Base-by-base conservation (phyloP, 1,139 yeast species). In the Geotrichum reessii region DNA sequence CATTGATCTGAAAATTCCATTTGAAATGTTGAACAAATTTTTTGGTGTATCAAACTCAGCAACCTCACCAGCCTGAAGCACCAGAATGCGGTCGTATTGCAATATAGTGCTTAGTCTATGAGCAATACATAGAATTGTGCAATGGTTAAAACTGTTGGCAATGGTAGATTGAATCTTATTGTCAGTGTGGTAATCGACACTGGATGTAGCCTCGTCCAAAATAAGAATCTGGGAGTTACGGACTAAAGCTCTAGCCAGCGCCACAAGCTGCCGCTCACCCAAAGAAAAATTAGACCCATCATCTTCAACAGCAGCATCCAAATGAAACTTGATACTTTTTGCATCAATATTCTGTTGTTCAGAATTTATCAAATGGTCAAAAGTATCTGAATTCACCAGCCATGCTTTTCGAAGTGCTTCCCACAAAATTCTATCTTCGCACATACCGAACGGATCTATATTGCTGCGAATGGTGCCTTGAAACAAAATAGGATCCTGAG, bases 141-240 rank as follows among this genome's bases (percentile, higher is more conserved):
- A 84, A 53, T 81, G 72, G 11, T 74, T 67, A 67, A 87, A 87
- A 68, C 86, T 90, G 11, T 73, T 74, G 12, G 77, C 75, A 62
- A 87, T 85, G 31, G 89, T 84, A 3, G 74, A 66, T 72, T 87
- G 95, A 65, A 88, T 85, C 69, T 80, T 81, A 51, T 81, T 76
- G 71, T 87, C 95, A 0, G 95, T 86, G 64, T 83, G 88, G 67
- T 84, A 85, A 70, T 87, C 95, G 50, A 87, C 93, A 9, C 87
- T 83, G 0, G 95, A 86, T 0, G 95, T 87, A 17, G 95, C 95
- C 71, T 87, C 95, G 69, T 87, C 95, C 61, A 87, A 72, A 61
- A 87, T 83, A 64, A 87, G 74, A 59, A 87, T 82, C 67, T 80
- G 82, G 6, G 89, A 77, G 55, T 81, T 78, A 62, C 89, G 79